A percentile compares a stretch with the other conserved stretches of the same genome.
Conservation (phyloP, 164 flowering plant genomes). For the Annona cherimola region DNA sequence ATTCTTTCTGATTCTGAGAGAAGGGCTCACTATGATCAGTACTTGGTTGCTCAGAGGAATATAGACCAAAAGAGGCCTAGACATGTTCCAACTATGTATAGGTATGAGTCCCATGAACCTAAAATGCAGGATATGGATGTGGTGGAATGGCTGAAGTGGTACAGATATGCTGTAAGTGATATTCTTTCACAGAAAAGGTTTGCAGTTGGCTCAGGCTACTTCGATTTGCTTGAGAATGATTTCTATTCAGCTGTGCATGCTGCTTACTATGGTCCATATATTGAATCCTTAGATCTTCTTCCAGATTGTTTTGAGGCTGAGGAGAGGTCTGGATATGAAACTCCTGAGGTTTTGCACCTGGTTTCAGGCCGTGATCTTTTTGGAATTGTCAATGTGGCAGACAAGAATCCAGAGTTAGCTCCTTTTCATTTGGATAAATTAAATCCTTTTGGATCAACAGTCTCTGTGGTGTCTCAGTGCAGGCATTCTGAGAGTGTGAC, state of each 20-base stretch:
- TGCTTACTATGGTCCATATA: conserved; percentile 79
- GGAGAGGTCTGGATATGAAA: conserved; percentile 69
- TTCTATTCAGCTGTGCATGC: conserved; percentile 73
- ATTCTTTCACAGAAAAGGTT: conserved; percentile 58
- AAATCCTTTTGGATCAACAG: conserved; percentile 24
- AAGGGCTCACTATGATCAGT: conserved; percentile 72
- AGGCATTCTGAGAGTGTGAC: conserved; percentile 15
- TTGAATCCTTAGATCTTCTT: conserved; percentile 75
- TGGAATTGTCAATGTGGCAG: conserved; percentile 62
- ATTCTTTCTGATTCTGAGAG: conserved; percentile 78
- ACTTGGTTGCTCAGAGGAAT: conserved; percentile 53
- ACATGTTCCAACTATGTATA: conserved; percentile 30
- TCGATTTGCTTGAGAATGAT: conserved; percentile 69
- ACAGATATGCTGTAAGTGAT: conserved; percentile 64
- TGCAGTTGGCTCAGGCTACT: conserved; percentile 63
- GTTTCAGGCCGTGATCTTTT: conserved; percentile 90
- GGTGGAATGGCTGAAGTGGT: conserved; percentile 89
- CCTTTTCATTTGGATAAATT: conserved; percentile 28
- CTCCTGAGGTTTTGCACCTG: conserved; percentile 84
- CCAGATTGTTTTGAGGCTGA: conserved; percentile 96
- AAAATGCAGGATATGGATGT: conserved; percentile 61
- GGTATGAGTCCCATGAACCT: conserved; percentile 31
- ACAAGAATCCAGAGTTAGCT: conserved; percentile 42
- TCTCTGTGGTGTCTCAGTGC: conserved; percentile 15
- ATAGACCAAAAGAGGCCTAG: conserved; percentile 26